Percentiles rank a stretch among this genome's conserved stretches.
Evolutionary conservation across 768 basidiomycete genomes (phyloP).

Genomic region (Vararia minispora): DNA sequence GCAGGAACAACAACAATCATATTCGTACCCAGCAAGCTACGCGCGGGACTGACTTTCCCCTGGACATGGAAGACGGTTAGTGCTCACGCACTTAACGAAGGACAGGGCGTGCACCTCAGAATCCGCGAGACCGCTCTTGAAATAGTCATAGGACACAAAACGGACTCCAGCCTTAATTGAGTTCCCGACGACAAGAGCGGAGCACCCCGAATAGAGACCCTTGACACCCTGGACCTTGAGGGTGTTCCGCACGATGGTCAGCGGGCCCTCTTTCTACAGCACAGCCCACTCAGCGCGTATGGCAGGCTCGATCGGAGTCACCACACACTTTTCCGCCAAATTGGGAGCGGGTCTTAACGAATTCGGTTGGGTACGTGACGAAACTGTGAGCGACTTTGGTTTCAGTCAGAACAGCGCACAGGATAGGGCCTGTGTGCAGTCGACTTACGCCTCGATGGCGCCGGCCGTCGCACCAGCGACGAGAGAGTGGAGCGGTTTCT

Average conservation of each 20-base stretch:
- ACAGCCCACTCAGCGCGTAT: not conserved
- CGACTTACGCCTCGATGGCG: slow-evolving; percentile 77
- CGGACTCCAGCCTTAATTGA: slow-evolving; percentile 91
- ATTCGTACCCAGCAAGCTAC: slow-evolving; percentile 65
- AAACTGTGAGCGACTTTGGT: slow-evolving; percentile 47
- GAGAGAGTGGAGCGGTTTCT: slow-evolving; percentile 79
- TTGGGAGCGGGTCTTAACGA: slow-evolving; percentile 88
- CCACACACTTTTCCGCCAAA: slow-evolving; percentile 64
- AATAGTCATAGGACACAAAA: slow-evolving; percentile 90
- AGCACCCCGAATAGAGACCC: slow-evolving; percentile 91
- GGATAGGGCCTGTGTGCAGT: not conserved
- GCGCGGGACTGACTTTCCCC: slow-evolving; percentile 85
- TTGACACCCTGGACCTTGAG: slow-evolving; percentile 60
- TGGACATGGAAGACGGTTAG: slow-evolving; percentile 21
- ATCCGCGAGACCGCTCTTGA: slow-evolving; percentile 78
- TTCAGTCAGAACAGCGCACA: slow-evolving; percentile 21
- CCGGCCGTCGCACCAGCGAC: slow-evolving; percentile 90
- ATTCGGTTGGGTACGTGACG: slow-evolving; percentile 84
- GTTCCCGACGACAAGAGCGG: slow-evolving; percentile 85
- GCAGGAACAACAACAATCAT: not conserved
- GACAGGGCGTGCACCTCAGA: slow-evolving; percentile 40
- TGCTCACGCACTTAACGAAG: not conserved
- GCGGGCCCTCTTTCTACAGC: slow-evolving; percentile 54
- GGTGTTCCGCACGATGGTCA: slow-evolving; percentile 67
- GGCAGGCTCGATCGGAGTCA: not conserved